These are phyloP conservation scores for Odonthalia washingtoniensis DNA, from an alignment of 31 red algal genomes.

Conservation along the genomic window DNA sequence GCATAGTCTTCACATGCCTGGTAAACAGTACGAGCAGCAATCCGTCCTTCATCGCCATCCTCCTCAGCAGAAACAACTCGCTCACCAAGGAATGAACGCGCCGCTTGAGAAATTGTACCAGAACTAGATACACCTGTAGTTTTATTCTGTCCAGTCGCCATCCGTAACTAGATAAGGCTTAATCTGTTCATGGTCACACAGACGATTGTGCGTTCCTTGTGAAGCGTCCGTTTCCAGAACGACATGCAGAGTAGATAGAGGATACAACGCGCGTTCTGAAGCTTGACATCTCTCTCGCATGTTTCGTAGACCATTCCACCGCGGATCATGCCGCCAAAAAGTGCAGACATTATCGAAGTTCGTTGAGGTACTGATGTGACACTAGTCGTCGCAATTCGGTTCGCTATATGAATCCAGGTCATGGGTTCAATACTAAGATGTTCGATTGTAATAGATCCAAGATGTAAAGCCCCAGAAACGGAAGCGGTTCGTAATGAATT, in stretches of 20 bases:
- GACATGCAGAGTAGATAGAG: conserved; percentile 72
- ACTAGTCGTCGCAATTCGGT: conserved; percentile 70
- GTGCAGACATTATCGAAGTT: conserved; percentile 74
- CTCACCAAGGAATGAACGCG: conserved; percentile 81
- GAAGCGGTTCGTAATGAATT: conserved; percentile 78
- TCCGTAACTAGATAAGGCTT: too few relatives aligned
- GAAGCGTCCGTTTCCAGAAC: conserved; percentile 57
- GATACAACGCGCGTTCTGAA: conserved; percentile 53
- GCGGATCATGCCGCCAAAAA: conserved; percentile 77
- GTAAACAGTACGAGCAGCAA: conserved; percentile 76
- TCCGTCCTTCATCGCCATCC: conserved; percentile 82
- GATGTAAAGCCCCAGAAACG: conserved; percentile 77
- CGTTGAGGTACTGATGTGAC: conserved; percentile 45
- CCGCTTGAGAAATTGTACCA: conserved; percentile 68
- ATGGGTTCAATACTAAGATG: conserved; percentile 78
- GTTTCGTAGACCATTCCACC: conserved; percentile 63
- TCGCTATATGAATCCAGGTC: conserved; percentile 79
- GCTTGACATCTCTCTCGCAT: conserved; percentile 58
- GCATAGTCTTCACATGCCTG: conserved; percentile 87
- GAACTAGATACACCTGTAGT: neutral
- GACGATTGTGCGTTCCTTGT: conserved; percentile 13
- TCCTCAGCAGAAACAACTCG: conserved; percentile 79
- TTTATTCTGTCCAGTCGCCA: too few relatives aligned
- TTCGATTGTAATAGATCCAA: conserved; percentile 70
- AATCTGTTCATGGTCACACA: neutral